phyloP scores from a whole-genome alignment of 345 rosid species.

The Microcos paniculata region DNA sequence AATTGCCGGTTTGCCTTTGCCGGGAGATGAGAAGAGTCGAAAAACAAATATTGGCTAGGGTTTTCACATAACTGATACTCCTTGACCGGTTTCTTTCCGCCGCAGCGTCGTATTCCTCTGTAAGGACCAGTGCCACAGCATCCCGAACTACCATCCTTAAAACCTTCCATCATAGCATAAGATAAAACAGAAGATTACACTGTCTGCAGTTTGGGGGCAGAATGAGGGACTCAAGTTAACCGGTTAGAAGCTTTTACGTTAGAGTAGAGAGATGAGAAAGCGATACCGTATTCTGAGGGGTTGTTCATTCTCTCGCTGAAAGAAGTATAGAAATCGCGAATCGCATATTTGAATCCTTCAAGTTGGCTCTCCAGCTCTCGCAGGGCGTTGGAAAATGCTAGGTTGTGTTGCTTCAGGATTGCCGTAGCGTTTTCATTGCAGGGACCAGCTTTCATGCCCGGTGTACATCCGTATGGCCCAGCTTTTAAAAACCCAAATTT shows the following conservation, averaged over 20 bases:
- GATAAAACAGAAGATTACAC: too few species aligned
- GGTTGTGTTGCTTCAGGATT: slow-evolving; percentile 21
- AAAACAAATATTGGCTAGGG: slow-evolving; percentile 32
- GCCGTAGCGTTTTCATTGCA: slow-evolving; percentile 6
- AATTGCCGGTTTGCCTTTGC: slow-evolving; percentile 33
- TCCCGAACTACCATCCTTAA: slow-evolving; percentile 7
- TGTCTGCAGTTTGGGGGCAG: too few species aligned
- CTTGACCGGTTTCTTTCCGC: neutral
- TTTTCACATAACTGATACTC: neutral
- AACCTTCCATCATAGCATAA: slow-evolving; percentile 24
- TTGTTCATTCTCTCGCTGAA: slow-evolving; percentile 16
- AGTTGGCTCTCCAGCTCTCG: slow-evolving; percentile 14
- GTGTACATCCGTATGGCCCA: slow-evolving; percentile 13
- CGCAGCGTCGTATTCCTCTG: neutral
- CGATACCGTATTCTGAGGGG: slow-evolving; percentile 38
- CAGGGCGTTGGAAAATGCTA: slow-evolving; percentile 14
- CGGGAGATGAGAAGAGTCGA: slow-evolving; percentile 31
- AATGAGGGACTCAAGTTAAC: too few species aligned
- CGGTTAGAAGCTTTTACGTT: neutral
- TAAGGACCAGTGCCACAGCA: slow-evolving; percentile 21
- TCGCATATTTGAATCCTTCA: slow-evolving; percentile 24
- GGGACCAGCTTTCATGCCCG: slow-evolving; percentile 7
- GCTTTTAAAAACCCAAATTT: slow-evolving; percentile 4
- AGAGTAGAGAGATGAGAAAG: too few species aligned
- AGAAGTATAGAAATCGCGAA: slow-evolving; percentile 19